These are phyloP conservation scores for Lanzia echinophila DNA, from an alignment of 2,329 filamentous ascomycete genomes.

Conservation along the genomic window DNA sequence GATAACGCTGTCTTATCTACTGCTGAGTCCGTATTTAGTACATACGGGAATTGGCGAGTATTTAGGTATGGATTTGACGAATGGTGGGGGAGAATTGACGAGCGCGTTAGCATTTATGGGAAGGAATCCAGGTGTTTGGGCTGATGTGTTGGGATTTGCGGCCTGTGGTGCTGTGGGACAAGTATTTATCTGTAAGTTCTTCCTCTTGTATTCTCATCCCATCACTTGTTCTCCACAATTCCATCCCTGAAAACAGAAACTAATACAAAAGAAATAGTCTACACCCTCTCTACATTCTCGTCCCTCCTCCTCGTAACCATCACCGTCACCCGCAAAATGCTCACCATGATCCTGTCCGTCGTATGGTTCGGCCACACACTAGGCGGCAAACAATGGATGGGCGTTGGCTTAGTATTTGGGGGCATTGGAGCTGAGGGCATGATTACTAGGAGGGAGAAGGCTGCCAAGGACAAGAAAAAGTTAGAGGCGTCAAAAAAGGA, in stretches of 20 bases:
- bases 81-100: conserved; percentile 62
- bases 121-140: conserved; percentile 73
- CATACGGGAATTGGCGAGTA: conserved; percentile 57
- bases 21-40: conserved; percentile 74
- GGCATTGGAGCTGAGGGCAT: conserved; percentile 87
- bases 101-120: conserved; percentile 77
- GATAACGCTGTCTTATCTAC: conserved; percentile 69
- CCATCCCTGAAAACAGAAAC: neutral
- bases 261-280: conserved; percentile 43
- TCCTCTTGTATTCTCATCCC: neutral
- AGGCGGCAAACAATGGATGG: conserved; percentile 85
- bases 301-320: conserved; percentile 90
- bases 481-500: conserved; percentile 21
- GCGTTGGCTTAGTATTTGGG: conserved; percentile 87
- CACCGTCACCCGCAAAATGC: conserved; percentile 96
- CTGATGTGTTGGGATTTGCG: conserved; percentile 84
- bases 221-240: neutral
- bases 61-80: conserved; percentile 57
- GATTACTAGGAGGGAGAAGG: conserved; percentile 77
- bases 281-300: conserved; percentile 87
- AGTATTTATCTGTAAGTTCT: conserved; percentile 76
- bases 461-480: conserved; percentile 54
- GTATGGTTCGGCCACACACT: conserved; percentile 89
- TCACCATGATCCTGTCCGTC: conserved; percentile 96
- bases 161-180: conserved; percentile 88